These are phyloP conservation scores for Byssothecium circinans DNA, from an alignment of 2,329 filamentous ascomycete species.

Conservation along the genomic window DNA sequence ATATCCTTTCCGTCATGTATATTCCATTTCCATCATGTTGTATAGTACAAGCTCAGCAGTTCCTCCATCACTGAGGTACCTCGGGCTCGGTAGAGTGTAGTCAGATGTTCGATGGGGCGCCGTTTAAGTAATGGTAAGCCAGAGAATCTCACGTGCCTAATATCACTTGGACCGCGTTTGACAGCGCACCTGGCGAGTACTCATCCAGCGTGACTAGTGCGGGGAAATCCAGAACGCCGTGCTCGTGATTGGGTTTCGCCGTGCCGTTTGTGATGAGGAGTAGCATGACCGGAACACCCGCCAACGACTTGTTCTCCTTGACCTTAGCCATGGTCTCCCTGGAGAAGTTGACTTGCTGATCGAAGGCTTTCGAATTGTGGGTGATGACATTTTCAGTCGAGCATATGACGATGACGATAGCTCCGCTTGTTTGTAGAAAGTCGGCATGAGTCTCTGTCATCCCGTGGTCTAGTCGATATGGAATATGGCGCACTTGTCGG, in stretches of 20 bases:
- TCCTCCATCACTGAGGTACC: too few relatives aligned
- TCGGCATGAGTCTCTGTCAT: conserved; percentile 65
- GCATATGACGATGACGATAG: conserved; percentile 61
- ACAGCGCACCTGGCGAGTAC: conserved; percentile 31
- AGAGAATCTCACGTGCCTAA: conserved; percentile 32
- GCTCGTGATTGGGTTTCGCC: conserved; percentile 17
- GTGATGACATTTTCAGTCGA: conserved; percentile 30
- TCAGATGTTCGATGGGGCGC: too few relatives aligned
- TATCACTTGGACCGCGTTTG: conserved; percentile 26
- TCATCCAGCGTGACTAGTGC: conserved; percentile 30
- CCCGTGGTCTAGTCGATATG: conserved; percentile 66
- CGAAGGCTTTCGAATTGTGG: conserved; percentile 26
- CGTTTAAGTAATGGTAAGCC: too few relatives aligned
- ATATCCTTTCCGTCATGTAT: too few relatives aligned
- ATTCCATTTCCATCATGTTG: too few relatives aligned
- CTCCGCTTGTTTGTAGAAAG: conserved; percentile 63
- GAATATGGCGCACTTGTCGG: conserved; percentile 67
- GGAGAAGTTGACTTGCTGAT: conserved; percentile 37
- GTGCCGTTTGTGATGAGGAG: conserved; percentile 28
- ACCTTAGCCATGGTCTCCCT: conserved; percentile 19
- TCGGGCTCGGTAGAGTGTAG: too few relatives aligned
- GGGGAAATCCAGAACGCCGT: conserved; percentile 29
- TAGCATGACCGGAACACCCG: conserved; percentile 27
- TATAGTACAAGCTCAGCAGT: too few relatives aligned
- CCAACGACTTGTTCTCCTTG: conserved; percentile 15